phyloP scores from a whole-genome alignment of 2,329 filamentous ascomycete genomes.

The Penicillium sp. region DNA sequence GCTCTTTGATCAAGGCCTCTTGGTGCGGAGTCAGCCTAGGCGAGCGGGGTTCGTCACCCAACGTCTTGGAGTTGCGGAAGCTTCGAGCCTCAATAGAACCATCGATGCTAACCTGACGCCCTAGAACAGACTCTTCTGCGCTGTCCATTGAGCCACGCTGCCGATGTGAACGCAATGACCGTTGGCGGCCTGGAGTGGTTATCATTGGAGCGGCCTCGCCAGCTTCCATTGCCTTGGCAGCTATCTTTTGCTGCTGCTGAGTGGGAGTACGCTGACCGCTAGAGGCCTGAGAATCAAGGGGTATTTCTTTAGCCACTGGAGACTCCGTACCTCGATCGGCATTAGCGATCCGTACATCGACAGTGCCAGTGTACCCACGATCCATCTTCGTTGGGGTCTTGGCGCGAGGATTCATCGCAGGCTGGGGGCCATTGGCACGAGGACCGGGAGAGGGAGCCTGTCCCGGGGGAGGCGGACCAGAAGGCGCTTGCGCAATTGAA shows the following conservation, averaged over 20 bases:
- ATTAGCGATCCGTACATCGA: conserved; percentile 44
- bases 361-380: conserved; percentile 44
- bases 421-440: conserved; percentile 44
- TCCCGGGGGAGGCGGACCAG: conserved; percentile 65
- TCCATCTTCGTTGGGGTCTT: conserved; percentile 55
- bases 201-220: conserved; percentile 48
- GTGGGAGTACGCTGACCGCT: conserved; percentile 65
- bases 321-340: conserved; percentile 51
- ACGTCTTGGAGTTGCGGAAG: conserved; percentile 42
- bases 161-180: conserved; percentile 58
- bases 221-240: conserved; percentile 49
- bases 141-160: conserved; percentile 70
- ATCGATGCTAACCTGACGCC: conserved; percentile 41
- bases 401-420: conserved; percentile 39
- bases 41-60: conserved; percentile 47
- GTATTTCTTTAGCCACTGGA: conserved; percentile 47
- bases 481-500: conserved; percentile 59
- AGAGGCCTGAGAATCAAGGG: conserved; percentile 50
- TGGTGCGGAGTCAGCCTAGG: conserved; percentile 48
- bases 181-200: conserved; percentile 46
- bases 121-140: conserved; percentile 58
- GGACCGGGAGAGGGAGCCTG: conserved; percentile 64
- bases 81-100: conserved; percentile 39
- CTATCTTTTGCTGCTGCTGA: conserved; percentile 46
- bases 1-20: conserved; percentile 75